These are phyloP conservation scores for Westerdykella sp. DNA, from an alignment of 2,329 filamentous ascomycete genomes.

Conservation along the genomic window DNA sequence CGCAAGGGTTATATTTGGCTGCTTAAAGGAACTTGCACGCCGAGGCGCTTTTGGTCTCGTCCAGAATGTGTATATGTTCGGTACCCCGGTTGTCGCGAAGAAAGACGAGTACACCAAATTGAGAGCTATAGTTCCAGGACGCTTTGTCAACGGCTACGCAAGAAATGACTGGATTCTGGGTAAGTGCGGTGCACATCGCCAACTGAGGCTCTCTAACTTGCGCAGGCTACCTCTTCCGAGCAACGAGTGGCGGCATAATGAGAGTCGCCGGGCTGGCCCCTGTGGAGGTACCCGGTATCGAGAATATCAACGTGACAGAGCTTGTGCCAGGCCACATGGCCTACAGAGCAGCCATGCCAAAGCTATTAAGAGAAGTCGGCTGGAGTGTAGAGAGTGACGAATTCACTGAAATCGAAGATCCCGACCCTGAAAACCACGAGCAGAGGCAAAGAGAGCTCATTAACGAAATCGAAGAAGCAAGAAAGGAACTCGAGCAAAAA, in stretches of 20 bases:
- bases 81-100: constrained; percentile 84
- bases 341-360: constrained; percentile 88
- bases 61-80: constrained; percentile 94
- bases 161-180: constrained; percentile 95
- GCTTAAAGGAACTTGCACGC: constrained; percentile 75
- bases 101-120: constrained; percentile 80
- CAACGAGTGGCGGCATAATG: constrained; percentile 87
- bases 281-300: constrained; percentile 73
- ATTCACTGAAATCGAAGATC: constrained; percentile 94
- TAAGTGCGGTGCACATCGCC: constrained; percentile 8
- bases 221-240: constrained; percentile 76
- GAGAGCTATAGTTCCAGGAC: constrained; percentile 78
- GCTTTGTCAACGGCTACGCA: constrained; percentile 91
- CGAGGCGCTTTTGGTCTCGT: constrained; percentile 80
- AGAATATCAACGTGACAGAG: constrained; percentile 84
- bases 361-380: constrained; percentile 76
- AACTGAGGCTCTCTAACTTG: constrained; percentile 6
- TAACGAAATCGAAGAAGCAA: constrained; percentile 91
- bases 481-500: constrained; percentile 77
- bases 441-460: constrained; percentile 87
- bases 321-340: constrained; percentile 91
- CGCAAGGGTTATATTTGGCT: constrained; percentile 86
- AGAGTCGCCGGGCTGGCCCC: constrained; percentile 76
- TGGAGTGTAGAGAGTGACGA: constrained; percentile 91
- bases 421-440: constrained; percentile 87